A percentile compares a stretch with the other conserved stretches of the same genome.
phyloP scores from a whole-genome alignment of 2,329 filamentous ascomycete species.

The Tricladium varicosporioides region DNA sequence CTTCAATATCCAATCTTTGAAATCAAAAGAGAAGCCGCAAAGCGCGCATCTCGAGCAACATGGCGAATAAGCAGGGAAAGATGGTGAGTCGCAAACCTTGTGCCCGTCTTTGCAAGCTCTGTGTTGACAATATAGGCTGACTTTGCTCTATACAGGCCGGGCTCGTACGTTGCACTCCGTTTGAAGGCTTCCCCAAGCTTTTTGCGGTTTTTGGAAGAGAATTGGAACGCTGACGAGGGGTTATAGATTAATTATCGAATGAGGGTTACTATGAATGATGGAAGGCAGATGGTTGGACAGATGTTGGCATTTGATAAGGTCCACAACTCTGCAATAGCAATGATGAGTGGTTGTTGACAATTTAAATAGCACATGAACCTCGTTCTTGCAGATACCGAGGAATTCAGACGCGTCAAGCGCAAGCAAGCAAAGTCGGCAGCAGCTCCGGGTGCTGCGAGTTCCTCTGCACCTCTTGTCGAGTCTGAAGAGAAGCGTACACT shows the following conservation, averaged over 20 bases:
- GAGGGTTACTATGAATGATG: slow-evolving; percentile 93
- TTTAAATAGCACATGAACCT: slow-evolving; percentile 89
- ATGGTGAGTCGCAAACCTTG: slow-evolving; percentile 71
- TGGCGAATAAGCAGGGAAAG: slow-evolving; percentile 96
- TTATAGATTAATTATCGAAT: slow-evolving; percentile 97
- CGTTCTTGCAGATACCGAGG: slow-evolving; percentile 96
- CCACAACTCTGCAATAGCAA: slow-evolving; percentile 16
- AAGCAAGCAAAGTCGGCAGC: slow-evolving; percentile 73
- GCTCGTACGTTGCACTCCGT: slow-evolving; percentile 56
- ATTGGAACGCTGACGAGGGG: slow-evolving; percentile 20
- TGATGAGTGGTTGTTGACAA: slow-evolving; percentile 17
- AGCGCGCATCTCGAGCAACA: slow-evolving; percentile 46
- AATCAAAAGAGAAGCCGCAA: slow-evolving; percentile 36
- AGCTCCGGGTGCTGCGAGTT: slow-evolving; percentile 49
- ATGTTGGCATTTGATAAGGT: slow-evolving; percentile 99
- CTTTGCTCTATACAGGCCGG: slow-evolving; percentile 59
- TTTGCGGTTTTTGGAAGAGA: slow-evolving; percentile 3
- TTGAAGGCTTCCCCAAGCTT: slow-evolving; percentile 14
- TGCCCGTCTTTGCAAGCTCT: slow-evolving; percentile 41
- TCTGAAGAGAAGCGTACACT: slow-evolving; percentile 97
- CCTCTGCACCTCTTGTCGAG: slow-evolving; percentile 69
- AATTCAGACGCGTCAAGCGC: slow-evolving; percentile 88
- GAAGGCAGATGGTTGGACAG: slow-evolving; percentile 93
- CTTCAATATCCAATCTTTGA: slow-evolving; percentile 37
- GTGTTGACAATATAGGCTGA: slow-evolving; percentile 60